phyloP scores from a whole-genome alignment of 2,329 filamentous ascomycete genomes.

The Penicillium sp. region DNA sequence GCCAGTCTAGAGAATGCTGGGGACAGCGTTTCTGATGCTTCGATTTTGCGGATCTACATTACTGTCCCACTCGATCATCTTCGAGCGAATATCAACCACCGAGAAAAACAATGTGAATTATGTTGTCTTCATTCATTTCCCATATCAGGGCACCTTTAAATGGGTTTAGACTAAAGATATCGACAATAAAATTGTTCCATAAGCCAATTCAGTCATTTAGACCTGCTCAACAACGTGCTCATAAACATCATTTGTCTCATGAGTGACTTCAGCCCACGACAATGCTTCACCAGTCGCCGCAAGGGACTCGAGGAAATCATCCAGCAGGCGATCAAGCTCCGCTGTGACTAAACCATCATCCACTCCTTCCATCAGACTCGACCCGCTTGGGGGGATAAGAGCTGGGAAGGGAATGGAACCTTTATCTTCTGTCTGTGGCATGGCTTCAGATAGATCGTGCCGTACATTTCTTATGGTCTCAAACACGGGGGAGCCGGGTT shows the following conservation, averaged over 20 bases:
- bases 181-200: neutral
- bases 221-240: slow-evolving; percentile 15
- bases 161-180: neutral
- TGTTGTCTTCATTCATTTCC: neutral
- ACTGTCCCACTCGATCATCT: neutral
- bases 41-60: neutral
- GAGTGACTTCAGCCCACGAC: slow-evolving; percentile 14
- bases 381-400: slow-evolving; percentile 39
- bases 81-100: too few species aligned
- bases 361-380: slow-evolving; percentile 40
- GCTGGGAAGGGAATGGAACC: slow-evolving; percentile 38
- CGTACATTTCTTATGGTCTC: slow-evolving; percentile 19
- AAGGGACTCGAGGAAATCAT: slow-evolving; percentile 41
- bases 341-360: slow-evolving; percentile 37
- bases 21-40: neutral
- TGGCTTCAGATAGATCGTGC: slow-evolving; percentile 11
- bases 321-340: slow-evolving; percentile 45
- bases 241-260: slow-evolving; percentile 15
- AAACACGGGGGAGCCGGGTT: slow-evolving; percentile 25
- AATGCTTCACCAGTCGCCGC: slow-evolving; percentile 38
- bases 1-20: too few species aligned
- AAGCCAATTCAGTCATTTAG: slow-evolving; percentile 1
- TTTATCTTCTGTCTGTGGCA: slow-evolving; percentile 7
- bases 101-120: too few species aligned
- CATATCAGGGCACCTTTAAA: neutral